These are phyloP conservation scores for Ustilago cynodontis DNA, from an alignment of 1,284 basidiomycete species.

Conservation along the genomic window DNA sequence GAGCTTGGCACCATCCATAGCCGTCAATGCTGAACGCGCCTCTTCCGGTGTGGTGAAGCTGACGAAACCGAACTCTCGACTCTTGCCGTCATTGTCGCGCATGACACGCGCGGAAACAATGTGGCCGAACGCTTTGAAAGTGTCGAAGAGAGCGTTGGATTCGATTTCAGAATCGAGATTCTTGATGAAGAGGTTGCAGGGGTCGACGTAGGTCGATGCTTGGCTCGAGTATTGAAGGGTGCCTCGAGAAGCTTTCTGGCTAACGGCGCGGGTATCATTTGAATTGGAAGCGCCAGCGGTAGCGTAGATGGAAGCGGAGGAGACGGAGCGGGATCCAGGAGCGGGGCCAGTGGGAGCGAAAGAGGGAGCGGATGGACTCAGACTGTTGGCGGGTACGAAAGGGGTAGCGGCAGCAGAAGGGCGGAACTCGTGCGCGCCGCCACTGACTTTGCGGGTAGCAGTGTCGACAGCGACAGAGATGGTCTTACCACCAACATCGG, in stretches of 20 bases:
- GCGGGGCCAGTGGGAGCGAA: slow-evolving; percentile 39
- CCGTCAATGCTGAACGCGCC: slow-evolving; percentile 80
- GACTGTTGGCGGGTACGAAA: slow-evolving; percentile 48
- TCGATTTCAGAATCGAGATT: slow-evolving; percentile 56
- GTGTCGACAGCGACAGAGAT: slow-evolving; percentile 61
- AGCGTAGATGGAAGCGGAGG: slow-evolving; percentile 53
- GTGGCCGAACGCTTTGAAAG: slow-evolving; percentile 60
- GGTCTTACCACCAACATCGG: slow-evolving; percentile 57
- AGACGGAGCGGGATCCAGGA: slow-evolving; percentile 36
- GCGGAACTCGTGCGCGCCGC: slow-evolving; percentile 48
- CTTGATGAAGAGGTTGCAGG: slow-evolving; percentile 67
- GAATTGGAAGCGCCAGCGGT: slow-evolving; percentile 13
- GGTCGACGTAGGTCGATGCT: slow-evolving; percentile 62
- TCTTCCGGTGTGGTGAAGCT: slow-evolving; percentile 73
- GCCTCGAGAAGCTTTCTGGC: slow-evolving; percentile 28
- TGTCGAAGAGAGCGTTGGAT: slow-evolving; percentile 53
- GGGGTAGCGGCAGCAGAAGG: slow-evolving; percentile 51
- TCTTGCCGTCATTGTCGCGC: slow-evolving; percentile 85
- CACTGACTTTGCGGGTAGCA: slow-evolving; percentile 32
- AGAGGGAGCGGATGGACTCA: slow-evolving; percentile 55
- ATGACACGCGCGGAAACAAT: slow-evolving; percentile 85
- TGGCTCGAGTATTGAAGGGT: slow-evolving; percentile 56
- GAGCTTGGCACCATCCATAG: slow-evolving; percentile 73
- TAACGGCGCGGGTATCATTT: slow-evolving; percentile 5
- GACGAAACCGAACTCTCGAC: slow-evolving; percentile 95